Evolutionary conservation across 441 rosid genomes (phyloP).

Genomic region (Arabidopsis lyrata): DNA sequence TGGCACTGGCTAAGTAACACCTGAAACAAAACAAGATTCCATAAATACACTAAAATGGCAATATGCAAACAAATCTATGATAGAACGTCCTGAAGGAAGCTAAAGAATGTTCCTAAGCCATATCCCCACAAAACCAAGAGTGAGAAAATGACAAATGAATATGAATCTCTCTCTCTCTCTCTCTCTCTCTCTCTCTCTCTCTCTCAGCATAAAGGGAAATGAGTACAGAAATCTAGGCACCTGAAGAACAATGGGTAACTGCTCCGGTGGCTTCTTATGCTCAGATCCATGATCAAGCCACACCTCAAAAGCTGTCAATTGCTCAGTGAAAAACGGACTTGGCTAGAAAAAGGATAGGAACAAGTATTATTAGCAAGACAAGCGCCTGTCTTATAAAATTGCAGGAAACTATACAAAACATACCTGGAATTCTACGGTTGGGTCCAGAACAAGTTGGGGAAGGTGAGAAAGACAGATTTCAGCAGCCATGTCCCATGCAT

Average conservation of each 20-base stretch:
- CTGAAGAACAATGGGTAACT: slow-evolving; percentile 97
- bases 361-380: slow-evolving; percentile 30
- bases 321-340: slow-evolving; percentile 96
- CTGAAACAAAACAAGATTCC: slow-evolving; percentile 54
- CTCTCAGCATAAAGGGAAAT: slow-evolving; percentile 25
- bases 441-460: slow-evolving; percentile 86
- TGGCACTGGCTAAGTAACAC: slow-evolving; percentile 99
- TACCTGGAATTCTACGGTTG: slow-evolving; percentile 88
- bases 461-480: slow-evolving; percentile 99
- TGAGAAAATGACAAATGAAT: slow-evolving; percentile 7
- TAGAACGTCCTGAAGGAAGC: slow-evolving; percentile 14
- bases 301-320: slow-evolving; percentile 97
- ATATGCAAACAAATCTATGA: slow-evolving; percentile 20
- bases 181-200: no score
- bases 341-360: slow-evolving; percentile 60
- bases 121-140: slow-evolving; percentile 24
- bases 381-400: slow-evolving; percentile 12
- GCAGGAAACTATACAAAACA: slow-evolving; percentile 21
- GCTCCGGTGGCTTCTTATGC: slow-evolving; percentile 96
- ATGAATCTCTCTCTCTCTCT: slow-evolving; percentile 6
- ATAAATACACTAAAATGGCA: slow-evolving; percentile 32
- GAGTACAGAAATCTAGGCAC: slow-evolving; percentile 48
- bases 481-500: slow-evolving; percentile 99
- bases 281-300: slow-evolving; percentile 99
- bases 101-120: slow-evolving; percentile 11